Base-by-base conservation (phyloP, 2,329 filamentous ascomycete species). In the Penicillium brasilianum region DNA sequence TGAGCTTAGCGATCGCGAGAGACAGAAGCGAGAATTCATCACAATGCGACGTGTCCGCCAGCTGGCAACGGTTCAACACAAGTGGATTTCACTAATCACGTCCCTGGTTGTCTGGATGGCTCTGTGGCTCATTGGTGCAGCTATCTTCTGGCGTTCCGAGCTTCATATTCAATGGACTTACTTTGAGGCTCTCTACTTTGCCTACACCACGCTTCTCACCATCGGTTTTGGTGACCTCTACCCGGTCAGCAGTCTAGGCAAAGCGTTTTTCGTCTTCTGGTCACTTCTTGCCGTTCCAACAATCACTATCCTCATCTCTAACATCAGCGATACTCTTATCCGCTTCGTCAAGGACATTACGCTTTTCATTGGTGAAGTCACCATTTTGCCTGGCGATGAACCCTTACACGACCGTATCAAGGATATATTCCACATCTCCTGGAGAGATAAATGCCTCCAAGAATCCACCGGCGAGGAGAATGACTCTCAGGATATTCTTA, bases 291-390 rank as follows among this genome's bases (percentile, higher is more conserved):
- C 77, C 18, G 69, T 79, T 2, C 77, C 77, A 14, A 74, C 76
- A 2, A 72, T 77, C 48, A 79, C 77, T 0, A 74, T 79, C 14
- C 69, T 79, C n/a, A 76, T 79, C 22, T 75, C 76, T 9, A 75
- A 73, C 43, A 73, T 79, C 39, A 74, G 75, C 10, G 75, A 77
- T 53, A 78, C 76, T 0, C 61, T 79, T 10, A 82, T 87, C 61
- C 83, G 83, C 61, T 74, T 76, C 9, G 81, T 87, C 71, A 80
- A 81, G 22, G 83, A 87, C 51, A 59, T 82, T n/a, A 85, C 83
- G 0, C 80, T 84, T n/a, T 85, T 81, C 77, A 62, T 85, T 4
- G 85, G 83, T 13, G 81, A 83, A 32, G 65, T 86, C 25, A 86
- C 85, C 2, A 79, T 87, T 18, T 70, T 86, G 1, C 84, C 84